Evolutionary conservation across 805 yeast genomes (phyloP).

Genomic region (Starmera dryadoides): DNA sequence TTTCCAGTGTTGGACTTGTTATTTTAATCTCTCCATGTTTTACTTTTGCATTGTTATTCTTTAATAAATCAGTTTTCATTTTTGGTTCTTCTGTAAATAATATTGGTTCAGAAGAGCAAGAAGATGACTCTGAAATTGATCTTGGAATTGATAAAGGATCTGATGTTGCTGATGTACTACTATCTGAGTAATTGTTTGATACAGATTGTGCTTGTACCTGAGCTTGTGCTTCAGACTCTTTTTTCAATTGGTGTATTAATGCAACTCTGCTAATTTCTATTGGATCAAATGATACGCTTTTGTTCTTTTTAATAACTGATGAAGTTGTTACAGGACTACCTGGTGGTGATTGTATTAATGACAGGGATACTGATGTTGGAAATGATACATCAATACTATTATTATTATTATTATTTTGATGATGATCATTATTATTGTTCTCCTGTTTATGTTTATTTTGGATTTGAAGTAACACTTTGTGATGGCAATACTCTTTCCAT

Average conservation of each 20-base stretch:
- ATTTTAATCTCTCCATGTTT: too few relatives aligned
- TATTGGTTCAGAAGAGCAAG: not conserved
- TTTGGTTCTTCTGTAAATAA: slow-evolving; percentile 2
- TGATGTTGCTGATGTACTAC: not conserved
- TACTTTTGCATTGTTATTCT: too few relatives aligned
- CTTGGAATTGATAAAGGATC: not conserved
- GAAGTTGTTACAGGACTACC: too few relatives aligned
- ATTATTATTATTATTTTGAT: too few relatives aligned
- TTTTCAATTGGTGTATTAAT: not conserved
- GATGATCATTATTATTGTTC: not conserved
- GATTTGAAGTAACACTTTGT: not conserved
- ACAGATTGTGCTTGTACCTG: too few relatives aligned
- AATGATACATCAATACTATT: not conserved
- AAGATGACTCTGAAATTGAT: not conserved
- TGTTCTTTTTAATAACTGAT: too few relatives aligned
- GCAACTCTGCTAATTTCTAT: not conserved
- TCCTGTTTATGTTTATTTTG: not conserved
- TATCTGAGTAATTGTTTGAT: not conserved
- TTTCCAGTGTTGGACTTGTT: too few relatives aligned
- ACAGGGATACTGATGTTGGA: not conserved
- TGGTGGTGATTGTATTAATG: too few relatives aligned
- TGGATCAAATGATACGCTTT: not conserved
- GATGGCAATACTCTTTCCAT: slow-evolving; percentile 3
- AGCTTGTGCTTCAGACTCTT: not conserved
- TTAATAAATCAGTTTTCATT: too few relatives aligned